Base-by-base conservation (phyloP, 2,329 filamentous ascomycete species). In the Penicillium griseofulvum region DNA sequence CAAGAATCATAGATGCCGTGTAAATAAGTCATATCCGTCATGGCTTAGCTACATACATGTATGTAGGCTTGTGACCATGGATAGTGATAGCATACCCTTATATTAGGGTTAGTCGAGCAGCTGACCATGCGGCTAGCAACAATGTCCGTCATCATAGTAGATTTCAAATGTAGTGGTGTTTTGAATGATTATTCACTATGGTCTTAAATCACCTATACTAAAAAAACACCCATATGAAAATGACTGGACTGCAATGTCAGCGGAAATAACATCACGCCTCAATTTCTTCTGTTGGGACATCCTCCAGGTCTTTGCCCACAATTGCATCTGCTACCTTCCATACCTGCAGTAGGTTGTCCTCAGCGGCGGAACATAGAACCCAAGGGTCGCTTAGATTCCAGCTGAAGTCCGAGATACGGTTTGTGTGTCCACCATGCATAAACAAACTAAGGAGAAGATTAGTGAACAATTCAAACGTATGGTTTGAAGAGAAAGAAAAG, bases 341-440 rank as follows among this genome's bases (percentile, higher is more conserved):
- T 65, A 97, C 90, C 75, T 99, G 94, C 60, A 99, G 83, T 63
- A 97, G 80, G 70, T 99, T 99, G 77, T 99, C 94, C 72, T 99
- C 95, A 0, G 93, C 94, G 16, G 94, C 92, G 58, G 90, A 96
- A 73, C 91, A 92, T 63, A 99, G 89, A 52, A 97, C 85, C 95
- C 95, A 99, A 5, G 93, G 92, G 68, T 97, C 91, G 71, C 96
- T 96, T 64, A 86, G 85, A 75, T 99, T 99, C 93, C 93, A 99
- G 76, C 89, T 93, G 70, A 99, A 99, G 75, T 99, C 95, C 34
- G 90, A 91, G 58, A 99, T 85, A 63, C 95, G 89, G 76, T 97
- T 97, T 11, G 94, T 99, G 78, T 99, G 95, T 31, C 94, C 94
- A 58, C 94, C 94, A 68, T 99, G 94, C 92, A 99, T 97, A 77